Evolutionary conservation across 768 basidiomycete genomes (phyloP), one percentile per base, ranked within the genome.

Genomic region (Cyclocybe aegerita): DNA sequence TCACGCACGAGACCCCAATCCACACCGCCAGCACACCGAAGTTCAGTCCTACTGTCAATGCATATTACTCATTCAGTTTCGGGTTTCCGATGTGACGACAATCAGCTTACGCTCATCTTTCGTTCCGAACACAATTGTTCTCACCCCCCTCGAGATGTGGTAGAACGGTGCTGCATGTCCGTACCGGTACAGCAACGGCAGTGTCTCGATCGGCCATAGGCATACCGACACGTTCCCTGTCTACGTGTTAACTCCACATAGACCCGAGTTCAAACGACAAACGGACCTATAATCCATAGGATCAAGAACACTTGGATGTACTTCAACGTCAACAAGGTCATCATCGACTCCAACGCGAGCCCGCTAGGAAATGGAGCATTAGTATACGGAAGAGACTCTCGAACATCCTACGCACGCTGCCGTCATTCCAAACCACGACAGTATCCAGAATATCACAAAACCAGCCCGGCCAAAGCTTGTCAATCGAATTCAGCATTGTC

Each of bases 391-490:
- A 12, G 7, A 43, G 33, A 11, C 36, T 31, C 38, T 48, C 35
- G 46, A 53, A 29, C 12, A 16, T 41, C 34, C 45, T 16, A 67
- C 78, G 29, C 62, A 75, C 81, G 81, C 67, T 2, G 83, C 72
- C 11, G 72, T 60, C 83, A 86, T 86, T 33, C 72, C 78, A 43
- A 71, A 42, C 72, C 75, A 86, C 48, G 77, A 79, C 53, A 85
- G 67, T 80, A 84, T 82, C 85, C 85, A 87, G 60, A 81, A 86
- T 16, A 85, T 67, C 40, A 85, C 56, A 56, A 86, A 82, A 0
- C 85, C 85, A 0, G 65, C 67, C 33, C 63, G 65, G n/a, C 79
- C 79, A 49, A 77, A 83, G 48, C 78, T 73, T 47, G 34, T 4
- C 40, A 34, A 12, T n/a, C 46, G 7, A 39, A 14, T 43, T 2